Evolutionary conservation across 2,329 filamentous ascomycete genomes (phyloP).

Genomic region (Calonectria ilicicola): DNA sequence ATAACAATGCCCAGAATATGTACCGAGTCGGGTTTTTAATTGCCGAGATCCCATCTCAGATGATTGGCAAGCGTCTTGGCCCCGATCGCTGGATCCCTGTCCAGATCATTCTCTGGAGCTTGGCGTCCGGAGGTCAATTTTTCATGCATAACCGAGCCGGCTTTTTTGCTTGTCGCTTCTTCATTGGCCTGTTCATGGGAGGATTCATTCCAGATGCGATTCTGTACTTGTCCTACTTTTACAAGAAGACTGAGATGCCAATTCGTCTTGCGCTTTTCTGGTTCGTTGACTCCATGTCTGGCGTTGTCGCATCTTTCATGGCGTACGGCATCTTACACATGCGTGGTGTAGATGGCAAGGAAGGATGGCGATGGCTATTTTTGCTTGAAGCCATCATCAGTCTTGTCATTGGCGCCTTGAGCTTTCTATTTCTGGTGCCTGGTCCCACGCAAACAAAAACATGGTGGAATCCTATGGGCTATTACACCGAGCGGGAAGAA

Average conservation of each 20-base stretch:
- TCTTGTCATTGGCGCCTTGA: slow-evolving; percentile 23
- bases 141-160: slow-evolving; percentile 21
- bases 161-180: slow-evolving; percentile 25
- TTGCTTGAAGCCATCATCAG: slow-evolving; percentile 35
- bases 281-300: slow-evolving; percentile 36
- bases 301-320: slow-evolving; percentile 39
- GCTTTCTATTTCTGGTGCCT: slow-evolving; percentile 12
- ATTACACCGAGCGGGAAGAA: slow-evolving; percentile 68
- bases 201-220: slow-evolving; percentile 32
- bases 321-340: slow-evolving; percentile 42
- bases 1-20: slow-evolving; percentile 67
- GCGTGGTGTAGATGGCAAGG: slow-evolving; percentile 37
- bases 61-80: slow-evolving; percentile 65
- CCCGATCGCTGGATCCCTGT: slow-evolving; percentile 48
- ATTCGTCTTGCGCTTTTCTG: slow-evolving; percentile 42
- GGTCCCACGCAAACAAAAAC: slow-evolving; percentile 17
- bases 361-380: slow-evolving; percentile 43
- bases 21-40: slow-evolving; percentile 66
- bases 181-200: slow-evolving; percentile 20
- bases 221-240: slow-evolving; percentile 44
- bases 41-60: slow-evolving; percentile 71
- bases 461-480: slow-evolving; percentile 56
- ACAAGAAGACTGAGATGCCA: slow-evolving; percentile 41
- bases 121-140: slow-evolving; percentile 5
- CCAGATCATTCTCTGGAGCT: slow-evolving; percentile 31